Evolutionary conservation across 1,284 basidiomycete genomes (phyloP).

Genomic region (Apiotrichum mycotoxinovorans): DNA sequence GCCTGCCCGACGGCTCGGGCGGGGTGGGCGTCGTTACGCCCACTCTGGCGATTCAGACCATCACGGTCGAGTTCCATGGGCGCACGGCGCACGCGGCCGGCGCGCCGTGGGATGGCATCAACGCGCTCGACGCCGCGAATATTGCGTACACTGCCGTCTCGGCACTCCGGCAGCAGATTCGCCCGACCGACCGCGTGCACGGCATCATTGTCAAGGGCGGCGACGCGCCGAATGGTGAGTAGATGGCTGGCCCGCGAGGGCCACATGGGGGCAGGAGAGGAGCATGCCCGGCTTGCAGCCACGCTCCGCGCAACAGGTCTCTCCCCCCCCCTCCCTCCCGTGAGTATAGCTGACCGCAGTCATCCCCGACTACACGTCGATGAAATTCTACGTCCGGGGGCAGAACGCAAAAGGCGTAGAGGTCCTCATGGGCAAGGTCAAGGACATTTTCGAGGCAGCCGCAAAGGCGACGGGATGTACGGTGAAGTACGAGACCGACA

Average conservation of each 20-base stretch:
- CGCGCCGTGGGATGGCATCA: constrained; percentile 62
- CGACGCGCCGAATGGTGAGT: constrained; percentile 53
- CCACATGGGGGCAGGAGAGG: background rate
- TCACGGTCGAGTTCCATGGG: constrained; percentile 36
- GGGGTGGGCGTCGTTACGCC: constrained; percentile 23
- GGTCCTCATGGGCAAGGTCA: constrained; percentile 56
- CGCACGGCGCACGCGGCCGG: constrained; percentile 66
- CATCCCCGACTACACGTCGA: constrained; percentile 71
- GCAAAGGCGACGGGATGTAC: constrained; percentile 66
- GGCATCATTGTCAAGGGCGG: constrained; percentile 54
- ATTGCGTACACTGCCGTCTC: constrained; percentile 71
- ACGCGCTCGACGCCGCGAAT: constrained; percentile 79
- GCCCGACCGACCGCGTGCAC: constrained; percentile 15
- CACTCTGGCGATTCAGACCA: constrained; percentile 27
- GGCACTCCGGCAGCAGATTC: constrained; percentile 66
- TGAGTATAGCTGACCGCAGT: constrained; percentile 36
- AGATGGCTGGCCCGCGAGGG: background rate
- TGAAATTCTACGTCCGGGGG: constrained; percentile 66
- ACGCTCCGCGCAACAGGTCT: too few relatives aligned
- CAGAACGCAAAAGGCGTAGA: constrained; percentile 59
- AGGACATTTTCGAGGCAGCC: constrained; percentile 62
- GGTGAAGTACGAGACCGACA: constrained; percentile 53
- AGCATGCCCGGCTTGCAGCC: background rate
- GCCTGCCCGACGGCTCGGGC: background rate
- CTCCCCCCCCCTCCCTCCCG: too few relatives aligned